Conservation (phyloP, 352 stramenopile species). For the Phytopythium aichiense region DNA sequence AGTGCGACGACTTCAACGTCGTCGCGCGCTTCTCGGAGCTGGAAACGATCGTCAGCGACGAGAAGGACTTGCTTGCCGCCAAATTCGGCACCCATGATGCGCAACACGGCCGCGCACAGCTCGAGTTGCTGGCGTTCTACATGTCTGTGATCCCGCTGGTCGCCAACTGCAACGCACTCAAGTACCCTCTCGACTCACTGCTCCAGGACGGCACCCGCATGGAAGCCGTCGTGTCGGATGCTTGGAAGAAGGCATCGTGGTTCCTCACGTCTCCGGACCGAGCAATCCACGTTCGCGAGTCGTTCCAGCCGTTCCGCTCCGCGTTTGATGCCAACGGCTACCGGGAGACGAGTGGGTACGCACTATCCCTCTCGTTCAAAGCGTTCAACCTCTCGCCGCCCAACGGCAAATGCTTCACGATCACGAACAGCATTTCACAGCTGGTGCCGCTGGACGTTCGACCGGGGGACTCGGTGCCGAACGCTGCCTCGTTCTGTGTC, state of each 20-base stretch:
- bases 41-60: slow-evolving; percentile 38
- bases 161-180: slow-evolving; percentile 45
- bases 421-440: slow-evolving; percentile 6
- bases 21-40: slow-evolving; percentile 40
- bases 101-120: slow-evolving; percentile 20
- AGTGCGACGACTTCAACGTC: slow-evolving; percentile 45
- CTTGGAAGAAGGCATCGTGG: slow-evolving; percentile 22
- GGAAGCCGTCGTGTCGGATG: slow-evolving; percentile 15
- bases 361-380: slow-evolving; percentile 28
- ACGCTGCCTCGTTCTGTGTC: slow-evolving; percentile 23
- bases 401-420: slow-evolving; percentile 27
- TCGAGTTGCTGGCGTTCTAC: slow-evolving; percentile 40
- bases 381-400: slow-evolving; percentile 30
- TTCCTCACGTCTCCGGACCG: slow-evolving; percentile 24
- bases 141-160: slow-evolving; percentile 37
- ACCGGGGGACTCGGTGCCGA: slow-evolving; percentile 3
- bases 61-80: slow-evolving; percentile 24
- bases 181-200: slow-evolving; percentile 40
- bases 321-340: slow-evolving; percentile 17
- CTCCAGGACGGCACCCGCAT: slow-evolving; percentile 25
- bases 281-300: slow-evolving; percentile 26
- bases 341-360: slow-evolving; percentile 9
- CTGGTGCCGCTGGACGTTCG: slow-evolving; percentile 13
- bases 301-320: slow-evolving; percentile 27
- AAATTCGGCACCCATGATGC: slow-evolving; percentile 27